These are phyloP conservation scores for Glycine latifolia DNA, from an alignment of 306 rosid species.

Conservation along the genomic window DNA sequence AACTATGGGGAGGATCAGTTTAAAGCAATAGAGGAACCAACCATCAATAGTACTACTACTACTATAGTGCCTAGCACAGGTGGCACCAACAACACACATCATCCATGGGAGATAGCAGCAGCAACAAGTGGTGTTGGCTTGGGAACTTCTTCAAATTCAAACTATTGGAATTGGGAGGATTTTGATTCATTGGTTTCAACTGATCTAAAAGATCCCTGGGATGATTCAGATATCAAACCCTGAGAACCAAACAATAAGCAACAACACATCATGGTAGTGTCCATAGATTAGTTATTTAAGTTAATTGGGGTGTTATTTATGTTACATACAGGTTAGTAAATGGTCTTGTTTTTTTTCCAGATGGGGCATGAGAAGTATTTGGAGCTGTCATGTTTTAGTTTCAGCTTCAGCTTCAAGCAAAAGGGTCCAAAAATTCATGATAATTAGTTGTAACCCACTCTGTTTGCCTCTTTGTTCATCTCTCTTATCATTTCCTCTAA, in stretches of 20 bases:
- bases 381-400: slow-evolving; percentile 70
- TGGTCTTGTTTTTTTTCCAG: slow-evolving; percentile 50
- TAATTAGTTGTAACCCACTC: slow-evolving; percentile 48
- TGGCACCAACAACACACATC: slow-evolving; percentile 52
- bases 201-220: slow-evolving; percentile 85
- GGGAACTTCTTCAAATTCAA: slow-evolving; percentile 57
- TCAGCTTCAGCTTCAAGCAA: slow-evolving; percentile 67
- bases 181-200: slow-evolving; percentile 80
- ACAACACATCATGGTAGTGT: slow-evolving; percentile 39
- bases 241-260: slow-evolving; percentile 46
- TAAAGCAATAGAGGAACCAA: slow-evolving; percentile 59
- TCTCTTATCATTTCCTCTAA: slow-evolving; percentile 35
- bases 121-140: slow-evolving; percentile 42
- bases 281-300: slow-evolving; percentile 53
- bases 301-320: slow-evolving; percentile 51
- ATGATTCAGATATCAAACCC: slow-evolving; percentile 77
- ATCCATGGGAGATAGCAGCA: slow-evolving; percentile 65
- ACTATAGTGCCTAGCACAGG: slow-evolving; percentile 35
- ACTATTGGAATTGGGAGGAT: slow-evolving; percentile 91
- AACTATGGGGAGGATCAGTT: slow-evolving; percentile 56
- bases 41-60: slow-evolving; percentile 38
- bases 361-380: slow-evolving; percentile 53
- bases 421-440: slow-evolving; percentile 40
- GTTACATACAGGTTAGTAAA: slow-evolving; percentile 41
- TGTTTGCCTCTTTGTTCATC: slow-evolving; percentile 43